phyloP scores from a whole-genome alignment of 768 basidiomycete species.

The Xerocomellus amylosporus region DNA sequence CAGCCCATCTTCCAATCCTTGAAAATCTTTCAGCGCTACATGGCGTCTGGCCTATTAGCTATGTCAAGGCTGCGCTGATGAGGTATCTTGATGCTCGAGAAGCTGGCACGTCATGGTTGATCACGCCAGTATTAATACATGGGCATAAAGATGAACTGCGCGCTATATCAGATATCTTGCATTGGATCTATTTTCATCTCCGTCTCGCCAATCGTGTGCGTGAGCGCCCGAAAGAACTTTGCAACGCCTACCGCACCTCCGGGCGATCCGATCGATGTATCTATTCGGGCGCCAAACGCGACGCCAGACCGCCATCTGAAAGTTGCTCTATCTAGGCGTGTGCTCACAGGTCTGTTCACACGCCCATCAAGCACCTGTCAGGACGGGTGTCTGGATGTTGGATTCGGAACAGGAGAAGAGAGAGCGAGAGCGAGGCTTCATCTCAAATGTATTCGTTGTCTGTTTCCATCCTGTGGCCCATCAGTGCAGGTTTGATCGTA shows the following conservation, averaged over 20 bases:
- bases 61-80: constrained; percentile 9
- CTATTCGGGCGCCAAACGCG: background rate
- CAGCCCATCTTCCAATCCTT: background rate
- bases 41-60: background rate
- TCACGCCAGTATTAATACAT: background rate
- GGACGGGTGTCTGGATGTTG: background rate
- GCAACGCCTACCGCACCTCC: background rate
- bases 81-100: background rate
- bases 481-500: constrained; percentile 16
- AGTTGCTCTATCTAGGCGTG: background rate
- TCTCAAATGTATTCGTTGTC: background rate
- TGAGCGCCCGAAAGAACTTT: background rate
- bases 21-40: constrained; percentile 1
- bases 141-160: background rate
- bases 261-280: background rate
- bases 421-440: background rate
- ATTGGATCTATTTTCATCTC: background rate
- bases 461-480: constrained; percentile 2
- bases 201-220: background rate
- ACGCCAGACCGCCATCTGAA: background rate
- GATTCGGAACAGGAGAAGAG: background rate
- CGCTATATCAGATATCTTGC: too few species aligned
- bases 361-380: background rate
- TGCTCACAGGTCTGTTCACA: background rate
- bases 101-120: background rate